Base-by-base conservation (phyloP, 2,329 filamentous ascomycete genomes). In the Pseudogymnoascus sp. region DNA sequence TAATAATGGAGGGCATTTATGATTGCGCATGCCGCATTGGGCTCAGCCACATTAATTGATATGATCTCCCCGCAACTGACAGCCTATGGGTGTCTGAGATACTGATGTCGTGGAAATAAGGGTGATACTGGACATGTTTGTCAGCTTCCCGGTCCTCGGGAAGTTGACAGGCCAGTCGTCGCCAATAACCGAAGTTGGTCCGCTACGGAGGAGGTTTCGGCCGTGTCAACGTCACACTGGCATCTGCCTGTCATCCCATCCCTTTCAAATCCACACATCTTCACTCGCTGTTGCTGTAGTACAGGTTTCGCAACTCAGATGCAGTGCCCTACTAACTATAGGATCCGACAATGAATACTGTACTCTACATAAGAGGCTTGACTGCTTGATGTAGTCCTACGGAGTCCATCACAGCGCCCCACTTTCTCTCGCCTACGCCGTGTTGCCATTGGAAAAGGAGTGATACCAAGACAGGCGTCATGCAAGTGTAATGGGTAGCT, bases 61-160 rank as follows among this genome's bases (percentile, higher is more conserved):
- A n/a, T 29, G n/a, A 52, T 29, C 26, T 31, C 26, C 23, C 23
- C 7, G 23, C 14, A 14, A 7, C 23, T 52, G 45, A 52, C 45
- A 52, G n/a, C 8, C 45, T 16, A 21, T 16, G 10, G 14, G n/a
- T 31, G 23, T 52, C 26, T 31, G 45, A 23, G 26, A 31, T 11
- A 52, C 14, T n/a, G 14, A 52, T 52, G 45, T 31, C 45, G 45
- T 52, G 45, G 14, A 52, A 52, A 52, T 52, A 52, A 52, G 45
- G 31, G 45, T 52, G 23, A 11, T 52, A 52, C 16, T 31, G 26
- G 26, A 11, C 3, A 52, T 52, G 7, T 52, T 52, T 31, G 45
- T 52, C 45, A 31, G 45, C 26, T 31, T 31, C 7, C 8, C 10
- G 14, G 14, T 31, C 10, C 6, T 26, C n/a, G 5, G 5, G 23